Base-by-base conservation (phyloP, 345 rosid genomes). In the Gossypium arboreum region DNA sequence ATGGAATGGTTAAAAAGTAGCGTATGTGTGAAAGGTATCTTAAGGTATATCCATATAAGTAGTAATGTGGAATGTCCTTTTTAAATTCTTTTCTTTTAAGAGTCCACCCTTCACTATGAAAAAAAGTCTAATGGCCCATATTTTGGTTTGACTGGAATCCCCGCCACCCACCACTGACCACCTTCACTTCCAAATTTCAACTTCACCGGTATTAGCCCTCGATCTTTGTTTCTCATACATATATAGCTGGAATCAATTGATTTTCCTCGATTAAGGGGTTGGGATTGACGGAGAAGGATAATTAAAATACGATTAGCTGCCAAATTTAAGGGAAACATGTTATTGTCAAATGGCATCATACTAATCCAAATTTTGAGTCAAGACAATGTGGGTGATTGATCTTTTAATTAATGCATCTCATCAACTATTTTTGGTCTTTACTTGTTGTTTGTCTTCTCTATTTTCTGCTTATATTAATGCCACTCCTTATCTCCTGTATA, bases 351-450 rank as follows among this genome's bases (percentile, higher is more conserved):
- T 39, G 56, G 27, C 48, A 3, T 65, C 0, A 43, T 12, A 3
- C 15, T 11, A 18, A 55, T 34, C 58, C 29, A 11, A 27, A 55
- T 55, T 12, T 18, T 3, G 41, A 18, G 29, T 34, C 29, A 55
- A 34, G 73, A 71, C 52, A 71, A 54, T 34, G 73, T 52, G 54
- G 39, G 73, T 71, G 74, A 71, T 71, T 29, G 62, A 63, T 63
- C 0, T 44, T 52, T 52, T 5, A 34, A 34, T 34, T 52, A 29
- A 17, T 61, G 66, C 34, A 59, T 12, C 17, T 24, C 63, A 12
- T 27, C 45, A 13, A 61, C 44, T 61, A 16, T 51, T 52, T 11
- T 71, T 70, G 54, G 75, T 72, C 75, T 56, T 29, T 41, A 15
- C 64, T 60, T 4, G n/a, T 27, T 20, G 55, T 51, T 12, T 22